Percentiles rank a stretch among this genome's conserved stretches.
phyloP scores from a whole-genome alignment of 306 rosid species.

The Vicia sativa region DNA sequence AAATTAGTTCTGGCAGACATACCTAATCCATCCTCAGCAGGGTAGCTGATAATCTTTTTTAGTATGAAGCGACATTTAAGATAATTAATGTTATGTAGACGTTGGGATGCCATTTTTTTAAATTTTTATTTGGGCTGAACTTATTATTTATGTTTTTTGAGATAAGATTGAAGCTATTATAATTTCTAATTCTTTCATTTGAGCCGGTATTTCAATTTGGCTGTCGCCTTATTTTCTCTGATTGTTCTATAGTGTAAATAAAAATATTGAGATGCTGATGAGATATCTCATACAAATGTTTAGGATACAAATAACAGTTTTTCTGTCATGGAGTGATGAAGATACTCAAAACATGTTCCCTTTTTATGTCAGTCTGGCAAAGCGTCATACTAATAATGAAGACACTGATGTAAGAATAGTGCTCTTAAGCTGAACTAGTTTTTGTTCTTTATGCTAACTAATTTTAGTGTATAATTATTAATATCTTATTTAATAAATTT shows the following conservation, averaged over 20 bases:
- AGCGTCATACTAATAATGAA: conserved; percentile 50
- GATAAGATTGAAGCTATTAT: conserved; percentile 21
- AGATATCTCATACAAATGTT: conserved; percentile 36
- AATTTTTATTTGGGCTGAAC: conserved; percentile 18
- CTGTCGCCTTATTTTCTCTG: conserved; percentile 22
- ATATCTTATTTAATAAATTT: conserved; percentile 25
- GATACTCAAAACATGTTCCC: conserved; percentile 59
- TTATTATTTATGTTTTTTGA: neutral
- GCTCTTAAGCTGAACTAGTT: conserved; percentile 29
- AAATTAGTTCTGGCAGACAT: conserved; percentile 27
- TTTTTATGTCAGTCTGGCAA: conserved; percentile 66
- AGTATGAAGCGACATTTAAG: conserved; percentile 14
- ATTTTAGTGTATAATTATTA: conserved; percentile 3
- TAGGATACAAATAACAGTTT: conserved; percentile 74
- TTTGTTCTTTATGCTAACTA: conserved; percentile 2
- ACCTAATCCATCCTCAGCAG: conserved; percentile 25
- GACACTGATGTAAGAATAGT: conserved; percentile 58
- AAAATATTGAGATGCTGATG: conserved; percentile 40
- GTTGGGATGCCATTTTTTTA: conserved; percentile 9
- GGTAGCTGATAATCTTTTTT: conserved; percentile 3
- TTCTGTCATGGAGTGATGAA: conserved; percentile 46
- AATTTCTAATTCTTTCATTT: conserved; percentile 31
- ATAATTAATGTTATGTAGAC: conserved; percentile 8
- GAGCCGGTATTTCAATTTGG: conserved; percentile 16
- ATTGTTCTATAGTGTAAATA: conserved; percentile 17